A percentile compares a stretch with the other conserved stretches of the same genome.
phyloP scores from a whole-genome alignment of 768 basidiomycete genomes.

The Rhodotorula babjevae region DNA sequence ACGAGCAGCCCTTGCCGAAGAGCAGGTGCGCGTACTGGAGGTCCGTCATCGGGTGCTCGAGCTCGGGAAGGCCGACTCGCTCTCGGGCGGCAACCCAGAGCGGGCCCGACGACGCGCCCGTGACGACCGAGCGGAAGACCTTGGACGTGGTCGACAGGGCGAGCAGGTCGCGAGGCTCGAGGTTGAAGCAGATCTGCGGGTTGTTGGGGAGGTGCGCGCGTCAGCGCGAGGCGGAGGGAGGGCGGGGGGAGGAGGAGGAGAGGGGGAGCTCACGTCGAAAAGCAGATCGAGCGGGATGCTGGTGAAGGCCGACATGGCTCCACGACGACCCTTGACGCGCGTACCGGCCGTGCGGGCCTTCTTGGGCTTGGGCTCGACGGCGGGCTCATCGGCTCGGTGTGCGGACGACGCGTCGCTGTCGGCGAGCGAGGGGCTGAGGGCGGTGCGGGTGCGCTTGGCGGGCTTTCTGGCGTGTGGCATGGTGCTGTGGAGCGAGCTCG shows the following conservation, averaged over 20 bases:
- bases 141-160: conserved; percentile 9
- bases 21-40: conserved; percentile 18
- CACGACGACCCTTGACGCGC: conserved; percentile 6
- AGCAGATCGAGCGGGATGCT: conserved; percentile 15
- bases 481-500: not conserved
- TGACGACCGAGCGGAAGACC: conserved; percentile 14
- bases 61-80: conserved; percentile 15
- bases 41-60: conserved; percentile 15
- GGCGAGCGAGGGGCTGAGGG: not conserved
- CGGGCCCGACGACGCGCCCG: not conserved
- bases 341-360: not conserved
- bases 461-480: not conserved
- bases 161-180: conserved; percentile 8
- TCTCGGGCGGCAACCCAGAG: conserved; percentile 8
- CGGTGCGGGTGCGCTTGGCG: too few species aligned
- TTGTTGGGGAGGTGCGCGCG: too few species aligned
- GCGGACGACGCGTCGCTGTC: not conserved
- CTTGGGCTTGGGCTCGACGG: too few species aligned
- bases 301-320: not conserved
- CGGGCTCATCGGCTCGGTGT: not conserved
- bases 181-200: conserved; percentile 10
- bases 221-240: not conserved
- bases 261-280: conserved; percentile 10
- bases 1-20: conserved; percentile 16
- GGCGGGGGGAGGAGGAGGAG: too few species aligned